Evolutionary conservation across 2,329 filamentous ascomycete species (phyloP), one percentile per base, ranked within the genome.

Genomic region (Blastomyces parvus): DNA sequence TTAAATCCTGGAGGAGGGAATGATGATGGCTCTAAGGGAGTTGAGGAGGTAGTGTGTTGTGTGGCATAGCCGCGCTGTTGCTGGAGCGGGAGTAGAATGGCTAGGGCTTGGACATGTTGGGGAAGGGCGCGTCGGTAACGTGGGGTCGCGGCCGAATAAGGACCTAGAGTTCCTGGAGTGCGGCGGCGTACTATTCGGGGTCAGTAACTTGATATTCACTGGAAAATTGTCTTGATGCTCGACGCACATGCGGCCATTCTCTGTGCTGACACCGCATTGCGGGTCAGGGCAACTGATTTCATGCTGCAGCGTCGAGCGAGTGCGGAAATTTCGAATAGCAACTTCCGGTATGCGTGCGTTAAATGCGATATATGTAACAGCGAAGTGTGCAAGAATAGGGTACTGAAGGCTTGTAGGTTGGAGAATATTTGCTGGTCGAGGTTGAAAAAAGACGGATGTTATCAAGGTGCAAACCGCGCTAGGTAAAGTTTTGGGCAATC

Each of bases 1-100:
- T 94, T 92, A 81, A 96, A 97, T 36, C 92, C 92, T 17, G 91
- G 92, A 63, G 92, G 92, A 55, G 91, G 92, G 59, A 84, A 86
- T 62, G 82, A 60, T 6, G 57, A 48, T 36, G 22, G 25, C 57
- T 44, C 40, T 22, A 73, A 73, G 25, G 76, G 70, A 56, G 71
- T 71, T 25, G 80, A 77, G 48, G 80, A 77, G 22, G 80, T 81
- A 17, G 81, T 81, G 14, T 83, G 81, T 66, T 87, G 83, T 57
- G 85, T 88, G 36, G 83, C 78, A 66, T 84, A 79, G 65, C 74
- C 73, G 63, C 82, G 77, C 58, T 27, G 48, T 27, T 70, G 69
- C 33, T 78, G 77, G 25, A 57, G 33, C 3, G 83, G 82, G 25
- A 86, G 73, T 62, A 86, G 73, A 61, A 86, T 81, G 52, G 84